Evolutionary conservation across 2,329 filamentous ascomycete genomes (phyloP), one percentile per base, ranked within the genome.

Genomic region (Metarhizium anisopliae): DNA sequence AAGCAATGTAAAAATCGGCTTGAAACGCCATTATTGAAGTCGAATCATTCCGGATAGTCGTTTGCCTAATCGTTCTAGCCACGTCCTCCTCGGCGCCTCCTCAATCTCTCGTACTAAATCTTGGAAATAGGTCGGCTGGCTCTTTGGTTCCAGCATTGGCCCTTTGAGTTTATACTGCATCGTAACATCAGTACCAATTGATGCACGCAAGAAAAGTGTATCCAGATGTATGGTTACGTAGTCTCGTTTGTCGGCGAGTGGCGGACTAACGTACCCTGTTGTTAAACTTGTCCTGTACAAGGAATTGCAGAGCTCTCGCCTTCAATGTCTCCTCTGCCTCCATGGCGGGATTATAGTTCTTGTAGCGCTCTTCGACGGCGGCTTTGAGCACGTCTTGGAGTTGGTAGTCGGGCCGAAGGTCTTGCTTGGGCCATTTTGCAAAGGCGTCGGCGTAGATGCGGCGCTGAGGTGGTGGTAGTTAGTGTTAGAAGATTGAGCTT

Each of bases 91-190:
- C 2, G 84, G 85, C 3, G 81, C 84, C 61, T 80, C 80, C 40
- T 86, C 80, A 29, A 88, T 75, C 67, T 88, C 85, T 54, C 71
- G 74, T 1, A 86, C 66, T 35, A 88, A 68, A 60, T 85, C 80
- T 20, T 73, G 67, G 64, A 85, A 88, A 66, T 88, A 85, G 0
- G 77, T 80, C 42, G 84, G 84, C 60, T 86, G 82, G 63, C 81
- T 84, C 66, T 75, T 77, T 14, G 85, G 84, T 54, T 74, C 69
- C 56, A 86, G 70, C 47, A 86, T 69, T 4, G 70, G 69, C 45
- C 78, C 77, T n/a, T 69, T 76, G 35, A 73, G 66, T 57, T 70
- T 69, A 55, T 71, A 73, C 71, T 73, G 52, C 52, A 35, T 11
- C 36, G 11, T 18, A 36, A 16, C n/a, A n/a, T 52, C 10, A 55